Evolutionary conservation across 345 rosid genomes (phyloP), one percentile per base, ranked within the genome.

Genomic region (Murraya koenigii): DNA sequence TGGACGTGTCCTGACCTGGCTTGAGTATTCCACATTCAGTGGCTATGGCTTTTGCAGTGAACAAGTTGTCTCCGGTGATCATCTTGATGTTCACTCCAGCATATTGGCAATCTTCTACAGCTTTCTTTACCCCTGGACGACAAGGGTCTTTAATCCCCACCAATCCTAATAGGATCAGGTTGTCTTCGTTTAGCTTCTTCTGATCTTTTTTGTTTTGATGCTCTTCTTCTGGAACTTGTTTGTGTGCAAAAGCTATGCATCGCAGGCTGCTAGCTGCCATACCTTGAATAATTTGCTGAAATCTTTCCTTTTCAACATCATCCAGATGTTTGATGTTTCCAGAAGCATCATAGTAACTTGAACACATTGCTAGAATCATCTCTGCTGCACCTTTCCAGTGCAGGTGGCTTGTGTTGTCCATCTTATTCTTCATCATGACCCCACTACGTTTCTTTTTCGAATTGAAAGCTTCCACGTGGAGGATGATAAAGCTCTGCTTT

Each of bases 371-470:
- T 56, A 91, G 83, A 71, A 93, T 81, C 91, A 87, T 87, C 92
- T 89, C 97, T 2, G 97, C 95, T 0, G 92, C 93, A 75, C 97
- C 97, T 80, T 91, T 93, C 96, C 94, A 91, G 64, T 94, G 97
- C 66, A 85, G 78, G 59, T 89, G 88, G 47, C 80, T 5, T 1
- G 85, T 75, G 52, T 69, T 75, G n/a, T 90, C 88, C 1, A 35
- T 54, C 3, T 67, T 84, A 79, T 78, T 91, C 79, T 49, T 84
- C 20, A 86, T 73, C 63, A 86, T 23, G 2, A 91, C 91, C 14
- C 97, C 93, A 25, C 97, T 91, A 25, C 88, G 66, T 75, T 90
- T 91, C 86, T 93, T 91, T 82, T 86, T 76, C 2, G 97, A 89
- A 77, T 91, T 89, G 79, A 91, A 91, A 7, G 88, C 87, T 84